Percentiles rank a stretch among this genome's conserved stretches.
These are phyloP conservation scores for Melanopsichium pennsylvanicum DNA, from an alignment of 1,284 basidiomycete species.

Conservation along the genomic window DNA sequence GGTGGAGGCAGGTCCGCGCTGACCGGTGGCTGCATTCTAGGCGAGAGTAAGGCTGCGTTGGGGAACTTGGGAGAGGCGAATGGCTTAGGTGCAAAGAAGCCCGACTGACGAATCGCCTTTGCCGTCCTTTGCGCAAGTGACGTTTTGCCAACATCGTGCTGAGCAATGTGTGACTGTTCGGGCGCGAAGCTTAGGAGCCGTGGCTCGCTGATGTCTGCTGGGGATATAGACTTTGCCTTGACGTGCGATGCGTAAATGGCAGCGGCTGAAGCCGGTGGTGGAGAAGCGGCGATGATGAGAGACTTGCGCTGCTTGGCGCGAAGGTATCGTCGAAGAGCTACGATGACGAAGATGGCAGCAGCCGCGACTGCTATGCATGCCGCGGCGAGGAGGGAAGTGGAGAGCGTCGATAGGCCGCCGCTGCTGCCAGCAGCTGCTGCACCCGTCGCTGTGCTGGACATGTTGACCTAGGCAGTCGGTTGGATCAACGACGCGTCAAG, in stretches of 20 bases:
- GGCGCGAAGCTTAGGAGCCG: slow-evolving; percentile 28
- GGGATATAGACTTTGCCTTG: slow-evolving; percentile 35
- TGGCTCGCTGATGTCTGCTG: slow-evolving; percentile 30
- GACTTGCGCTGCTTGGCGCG: slow-evolving; percentile 21
- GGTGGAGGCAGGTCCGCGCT: slow-evolving; percentile 12
- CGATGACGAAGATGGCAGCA: slow-evolving; percentile 30
- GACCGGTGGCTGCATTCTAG: slow-evolving; percentile 27
- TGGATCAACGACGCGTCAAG: slow-evolving; percentile 4
- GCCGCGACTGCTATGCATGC: slow-evolving; percentile 35
- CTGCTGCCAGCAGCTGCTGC: slow-evolving; percentile 18
- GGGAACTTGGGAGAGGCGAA: slow-evolving; percentile 33
- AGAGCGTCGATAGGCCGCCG: slow-evolving; percentile 30
- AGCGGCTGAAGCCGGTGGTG: slow-evolving; percentile 15
- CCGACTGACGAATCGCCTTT: slow-evolving; percentile 18
- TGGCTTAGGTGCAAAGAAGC: slow-evolving; percentile 9
- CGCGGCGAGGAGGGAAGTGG: slow-evolving; percentile 39
- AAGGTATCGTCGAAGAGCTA: slow-evolving; percentile 37
- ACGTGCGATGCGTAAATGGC: slow-evolving; percentile 23
- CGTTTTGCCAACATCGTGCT: slow-evolving; percentile 20
- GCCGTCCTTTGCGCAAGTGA: slow-evolving; percentile 30
- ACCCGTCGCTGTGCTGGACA: slow-evolving; percentile 38
- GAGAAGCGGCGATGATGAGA: slow-evolving; percentile 7
- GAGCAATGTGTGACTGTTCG: slow-evolving; percentile 26
- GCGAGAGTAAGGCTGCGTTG: slow-evolving; percentile 32
- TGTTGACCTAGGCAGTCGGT: slow-evolving; percentile 7